A percentile compares a stretch with the other conserved stretches of the same genome.
These are phyloP conservation scores for Scedosporium apiospermum DNA, from an alignment of 2,329 filamentous ascomycete genomes.

Conservation along the genomic window DNA sequence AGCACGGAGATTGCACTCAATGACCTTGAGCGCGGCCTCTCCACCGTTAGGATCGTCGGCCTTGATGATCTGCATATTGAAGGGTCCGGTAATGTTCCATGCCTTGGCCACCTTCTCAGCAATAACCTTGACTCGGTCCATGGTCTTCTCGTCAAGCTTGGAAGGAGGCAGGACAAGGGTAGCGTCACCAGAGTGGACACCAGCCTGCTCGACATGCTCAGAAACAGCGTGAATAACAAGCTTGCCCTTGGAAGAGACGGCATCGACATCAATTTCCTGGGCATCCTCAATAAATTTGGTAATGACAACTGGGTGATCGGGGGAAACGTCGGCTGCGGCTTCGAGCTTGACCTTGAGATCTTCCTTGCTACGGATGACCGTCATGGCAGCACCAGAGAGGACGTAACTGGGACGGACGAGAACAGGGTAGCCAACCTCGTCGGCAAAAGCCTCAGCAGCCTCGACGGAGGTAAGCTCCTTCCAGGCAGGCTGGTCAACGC, in stretches of 20 bases:
- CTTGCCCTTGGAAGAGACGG: constrained; percentile 76
- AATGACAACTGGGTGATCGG: constrained; percentile 96
- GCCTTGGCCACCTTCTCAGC: constrained; percentile 93
- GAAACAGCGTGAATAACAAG: constrained; percentile 86
- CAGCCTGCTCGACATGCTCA: constrained; percentile 93
- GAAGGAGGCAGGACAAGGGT: constrained; percentile 85
- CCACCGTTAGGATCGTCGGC: constrained; percentile 67
- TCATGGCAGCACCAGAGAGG: constrained; percentile 96
- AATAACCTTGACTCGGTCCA: constrained; percentile 88
- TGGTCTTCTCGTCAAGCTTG: constrained; percentile 64
- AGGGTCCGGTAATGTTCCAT: constrained; percentile 94
- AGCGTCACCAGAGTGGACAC: constrained; percentile 96
- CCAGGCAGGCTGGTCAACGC: constrained; percentile 94
- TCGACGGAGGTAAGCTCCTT: constrained; percentile 88
- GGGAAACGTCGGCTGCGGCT: constrained; percentile 81
- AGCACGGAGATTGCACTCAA: constrained; percentile 95
- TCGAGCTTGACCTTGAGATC: constrained; percentile 93
- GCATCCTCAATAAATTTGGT: constrained; percentile 97
- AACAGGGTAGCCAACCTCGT: constrained; percentile 83
- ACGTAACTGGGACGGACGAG: constrained; percentile 93
- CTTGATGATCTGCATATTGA: constrained; percentile 99
- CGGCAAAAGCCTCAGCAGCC: constrained; percentile 79
- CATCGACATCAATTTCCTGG: constrained; percentile 93
- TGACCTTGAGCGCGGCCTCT: constrained; percentile 78
- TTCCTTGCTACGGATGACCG: constrained; percentile 77